Evolutionary conservation across 371 early-diverging fungal genomes (phyloP), one percentile per base, ranked within the genome.

Genomic region (Circinella minor): DNA sequence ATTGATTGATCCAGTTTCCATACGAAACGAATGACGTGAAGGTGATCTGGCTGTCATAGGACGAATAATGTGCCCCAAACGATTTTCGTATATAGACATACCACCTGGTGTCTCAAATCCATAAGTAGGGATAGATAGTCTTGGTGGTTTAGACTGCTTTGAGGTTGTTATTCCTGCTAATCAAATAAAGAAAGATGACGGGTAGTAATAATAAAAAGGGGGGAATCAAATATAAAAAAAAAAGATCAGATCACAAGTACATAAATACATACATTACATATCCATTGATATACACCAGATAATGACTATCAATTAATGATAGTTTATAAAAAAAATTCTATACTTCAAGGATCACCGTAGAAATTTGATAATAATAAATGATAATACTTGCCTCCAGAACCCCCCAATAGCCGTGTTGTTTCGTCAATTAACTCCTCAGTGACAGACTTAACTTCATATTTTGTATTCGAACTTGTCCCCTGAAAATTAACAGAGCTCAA

Each of bases 11-110:
- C 37, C 18, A 17, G 65, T 64, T 37, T 64, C 67, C 15, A 57
- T 55, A 15, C 69, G 70, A 10, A 81, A 36, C 8, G 81, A 80
- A 4, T 55, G 64, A 8, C 73, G 69, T 43, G 74, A 70, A 34
- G 70, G 72, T 14, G 71, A 68, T 27, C 73, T 73, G 18, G 77
- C 74, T 9, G 81, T 77, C 36, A 70, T 63, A 1, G 84, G 80
- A 7, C 75, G 72, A 55, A 80, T 77, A 34, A 78, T 70, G 65
- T 78, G 76, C 0, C 81, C 80, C 39, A 80, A 34, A 63, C 76
- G 80, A 47, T 68, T 71, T 39, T 73, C 74, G 18, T 65, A 55
- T 15, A 68, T 63, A 43, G 60, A 48, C 46, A 61, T 67, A 37
- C 61, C 61, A n/a, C 38, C 61, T 1, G 60, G 49, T 17, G 61